Evolutionary conservation across 768 basidiomycete species (phyloP).

Genomic region (Mycena metata): DNA sequence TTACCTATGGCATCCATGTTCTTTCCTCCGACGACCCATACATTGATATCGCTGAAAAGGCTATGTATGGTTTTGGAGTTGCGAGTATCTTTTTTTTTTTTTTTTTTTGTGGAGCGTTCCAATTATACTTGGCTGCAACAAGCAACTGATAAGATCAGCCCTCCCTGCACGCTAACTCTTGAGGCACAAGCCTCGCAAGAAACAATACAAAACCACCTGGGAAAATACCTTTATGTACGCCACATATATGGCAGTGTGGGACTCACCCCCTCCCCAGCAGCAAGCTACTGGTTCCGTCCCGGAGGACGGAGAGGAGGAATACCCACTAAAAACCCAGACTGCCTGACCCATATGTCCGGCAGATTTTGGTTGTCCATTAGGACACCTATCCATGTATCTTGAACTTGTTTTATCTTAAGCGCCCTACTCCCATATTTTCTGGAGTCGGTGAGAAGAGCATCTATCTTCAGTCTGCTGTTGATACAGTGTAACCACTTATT

Average conservation of each 20-base stretch:
- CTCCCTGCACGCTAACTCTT: neutral
- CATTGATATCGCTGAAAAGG: too few species aligned
- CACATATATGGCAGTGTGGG: conserved; percentile 17
- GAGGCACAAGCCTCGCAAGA: neutral
- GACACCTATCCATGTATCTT: conserved; percentile 20
- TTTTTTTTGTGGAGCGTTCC: neutral
- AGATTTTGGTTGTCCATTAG: conserved; percentile 18
- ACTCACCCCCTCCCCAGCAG: conserved; percentile 2
- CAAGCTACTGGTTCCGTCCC: conserved; percentile 14
- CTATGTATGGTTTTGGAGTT: too few species aligned
- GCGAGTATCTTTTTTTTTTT: neutral
- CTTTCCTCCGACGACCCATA: too few species aligned
- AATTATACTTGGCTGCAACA: neutral
- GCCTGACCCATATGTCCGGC: neutral
- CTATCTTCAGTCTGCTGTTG: neutral
- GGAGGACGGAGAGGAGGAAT: conserved; percentile 16
- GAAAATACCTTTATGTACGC: conserved; percentile 11
- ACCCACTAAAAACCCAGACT: conserved; percentile 24
- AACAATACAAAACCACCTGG: conserved; percentile 3
- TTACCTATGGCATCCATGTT: too few species aligned
- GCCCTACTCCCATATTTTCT: conserved; percentile 7
- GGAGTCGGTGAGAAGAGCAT: neutral
- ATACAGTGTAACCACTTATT: conserved; percentile 18
- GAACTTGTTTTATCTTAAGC: neutral
- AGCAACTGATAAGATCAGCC: conserved; percentile 10